phyloP scores from a whole-genome alignment of 2,329 filamentous ascomycete species.

The Coniochaeta prunicola region DNA sequence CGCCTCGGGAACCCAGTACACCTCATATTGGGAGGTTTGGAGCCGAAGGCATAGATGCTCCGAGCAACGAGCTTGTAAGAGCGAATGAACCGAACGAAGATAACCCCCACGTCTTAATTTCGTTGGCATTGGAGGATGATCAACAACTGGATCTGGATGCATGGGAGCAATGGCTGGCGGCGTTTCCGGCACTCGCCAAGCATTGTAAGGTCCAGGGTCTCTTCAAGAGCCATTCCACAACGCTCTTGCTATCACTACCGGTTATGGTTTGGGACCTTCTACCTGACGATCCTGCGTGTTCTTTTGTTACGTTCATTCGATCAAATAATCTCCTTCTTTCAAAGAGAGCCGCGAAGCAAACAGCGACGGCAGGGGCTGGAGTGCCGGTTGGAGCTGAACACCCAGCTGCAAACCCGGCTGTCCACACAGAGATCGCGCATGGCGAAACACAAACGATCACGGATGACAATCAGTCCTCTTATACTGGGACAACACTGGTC shows the following conservation, averaged over 20 bases:
- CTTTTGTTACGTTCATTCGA: conserved; percentile 51
- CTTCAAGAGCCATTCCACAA: conserved; percentile 54
- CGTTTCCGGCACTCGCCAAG: conserved; percentile 50
- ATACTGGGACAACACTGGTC: neutral
- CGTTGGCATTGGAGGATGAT: conserved; percentile 49
- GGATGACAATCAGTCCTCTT: conserved; percentile 29
- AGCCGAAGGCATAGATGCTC: conserved; percentile 13
- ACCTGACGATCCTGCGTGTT: conserved; percentile 48
- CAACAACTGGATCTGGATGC: conserved; percentile 49
- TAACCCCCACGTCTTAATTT: conserved; percentile 54
- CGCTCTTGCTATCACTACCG: conserved; percentile 50
- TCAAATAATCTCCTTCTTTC: conserved; percentile 43
- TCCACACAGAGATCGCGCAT: neutral
- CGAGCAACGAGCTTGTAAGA: neutral
- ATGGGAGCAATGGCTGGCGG: conserved; percentile 50
- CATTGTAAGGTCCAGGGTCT: conserved; percentile 55
- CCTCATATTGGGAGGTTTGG: conserved; percentile 6
- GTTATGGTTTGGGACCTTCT: conserved; percentile 54
- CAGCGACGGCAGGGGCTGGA: conserved; percentile 9
- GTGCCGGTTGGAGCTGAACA: neutral
- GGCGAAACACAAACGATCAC: conserved; percentile 11
- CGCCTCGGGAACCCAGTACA: conserved; percentile 20
- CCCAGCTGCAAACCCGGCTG: neutral
- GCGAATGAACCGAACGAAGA: conserved; percentile 43
- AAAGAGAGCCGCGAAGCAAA: conserved; percentile 4